These are phyloP conservation scores for Neofusicoccum umdonicola DNA, from an alignment of 2,329 filamentous ascomycete genomes.

Conservation along the genomic window DNA sequence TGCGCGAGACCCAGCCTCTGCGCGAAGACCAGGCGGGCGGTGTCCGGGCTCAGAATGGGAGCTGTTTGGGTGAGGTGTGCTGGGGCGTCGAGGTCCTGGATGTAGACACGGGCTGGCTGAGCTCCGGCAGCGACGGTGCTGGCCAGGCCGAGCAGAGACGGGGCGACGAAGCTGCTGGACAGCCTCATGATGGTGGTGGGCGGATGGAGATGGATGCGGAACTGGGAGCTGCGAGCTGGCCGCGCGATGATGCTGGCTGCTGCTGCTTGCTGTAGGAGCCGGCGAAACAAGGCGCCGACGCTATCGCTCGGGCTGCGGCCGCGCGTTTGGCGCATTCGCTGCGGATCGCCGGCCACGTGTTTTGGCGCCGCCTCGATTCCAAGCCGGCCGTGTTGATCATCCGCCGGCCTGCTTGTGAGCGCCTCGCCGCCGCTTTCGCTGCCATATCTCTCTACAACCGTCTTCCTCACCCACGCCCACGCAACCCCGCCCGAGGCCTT, in stretches of 20 bases:
- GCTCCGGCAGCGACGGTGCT: constrained; percentile 20
- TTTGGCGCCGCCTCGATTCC: neutral
- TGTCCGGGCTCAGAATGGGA: constrained; percentile 37
- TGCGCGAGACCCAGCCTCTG: constrained; percentile 51
- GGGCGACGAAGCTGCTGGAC: constrained; percentile 37
- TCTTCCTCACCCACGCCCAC: neutral
- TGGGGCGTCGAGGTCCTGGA: constrained; percentile 13
- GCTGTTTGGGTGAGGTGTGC: constrained; percentile 27
- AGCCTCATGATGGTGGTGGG: constrained; percentile 44
- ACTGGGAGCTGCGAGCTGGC: constrained; percentile 1
- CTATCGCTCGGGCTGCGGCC: neutral
- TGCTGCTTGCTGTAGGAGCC: neutral
- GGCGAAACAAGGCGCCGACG: constrained; percentile 13
- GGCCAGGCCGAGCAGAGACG: constrained; percentile 40
- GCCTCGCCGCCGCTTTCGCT: constrained; percentile 15
- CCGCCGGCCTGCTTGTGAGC: neutral
- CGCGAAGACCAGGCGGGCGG: constrained; percentile 51
- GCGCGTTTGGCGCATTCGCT: neutral
- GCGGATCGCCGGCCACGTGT: neutral
- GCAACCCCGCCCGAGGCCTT: neutral
- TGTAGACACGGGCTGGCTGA: constrained; percentile 3
- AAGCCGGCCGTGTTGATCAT: neutral
- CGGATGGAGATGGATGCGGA: constrained; percentile 9
- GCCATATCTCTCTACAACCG: neutral
- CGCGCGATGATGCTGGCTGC: constrained; percentile 6